Evolutionary conservation across 2,329 filamentous ascomycete species (phyloP), one percentile per base, ranked within the genome.

Genomic region (Cladophialophora bantiana): DNA sequence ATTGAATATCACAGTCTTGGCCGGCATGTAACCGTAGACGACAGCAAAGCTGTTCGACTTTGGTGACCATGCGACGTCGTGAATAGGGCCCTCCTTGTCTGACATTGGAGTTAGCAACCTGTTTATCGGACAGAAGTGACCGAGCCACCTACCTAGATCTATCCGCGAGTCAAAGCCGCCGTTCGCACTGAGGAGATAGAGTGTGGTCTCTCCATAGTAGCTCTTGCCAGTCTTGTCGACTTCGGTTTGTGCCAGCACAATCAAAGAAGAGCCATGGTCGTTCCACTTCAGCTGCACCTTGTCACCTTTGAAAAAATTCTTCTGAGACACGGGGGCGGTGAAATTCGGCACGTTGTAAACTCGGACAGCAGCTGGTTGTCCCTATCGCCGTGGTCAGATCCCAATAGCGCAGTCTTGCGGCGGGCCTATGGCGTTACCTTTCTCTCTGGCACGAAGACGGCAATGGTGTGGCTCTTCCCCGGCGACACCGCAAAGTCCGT

Each of bases 261-360:
- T 91, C 77, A 98, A 81, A 77, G 90, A 94, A 42, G 94, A 97
- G 61, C 95, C 95, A 69, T 93, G 85, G 72, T 90, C 88, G 81
- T 99, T 99, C 95, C 95, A 99, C 83, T 97, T 97, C 77, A 99
- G 84, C 81, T 97, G 93, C 56, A 99, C 94, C 84, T 98, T 98
- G 84, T 99, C 95, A 70, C 94, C 94, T 84, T 99, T 99, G 88
- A 93, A 99, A 78, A 99, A 99, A 1, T 91, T 97, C 89, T 99
- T 99, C 78, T 98, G 94, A 45, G 94, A 97, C 58, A 97, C 89
- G 4, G 94, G 89, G 61, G 83, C 83, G 70, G 82, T 86, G 81
- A 98, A 98, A 74, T 95, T 86, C 50, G 95, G 94, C 40, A 98
- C 91, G 73, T 94, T 93, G 83, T 91, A 99, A 68, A 98, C 91